Conservation (phyloP, 306 rosid genomes). For the Cucurbita maxima region DNA sequence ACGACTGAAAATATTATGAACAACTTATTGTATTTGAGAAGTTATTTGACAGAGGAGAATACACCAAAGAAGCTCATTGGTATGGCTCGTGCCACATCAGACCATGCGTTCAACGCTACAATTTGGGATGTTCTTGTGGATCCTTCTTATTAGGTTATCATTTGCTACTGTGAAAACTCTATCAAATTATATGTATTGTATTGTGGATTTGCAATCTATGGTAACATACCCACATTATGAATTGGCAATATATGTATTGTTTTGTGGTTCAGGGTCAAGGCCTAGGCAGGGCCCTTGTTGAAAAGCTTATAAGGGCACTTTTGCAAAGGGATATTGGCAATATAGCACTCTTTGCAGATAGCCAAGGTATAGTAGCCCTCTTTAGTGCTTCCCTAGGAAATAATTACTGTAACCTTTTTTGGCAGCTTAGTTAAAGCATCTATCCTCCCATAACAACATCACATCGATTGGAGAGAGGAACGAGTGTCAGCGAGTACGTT, state of each 20-base stretch:
- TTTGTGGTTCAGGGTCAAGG: slow-evolving; percentile 69
- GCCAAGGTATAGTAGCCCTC: slow-evolving; percentile 47
- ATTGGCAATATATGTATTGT: neutral
- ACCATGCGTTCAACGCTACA: slow-evolving; percentile 97
- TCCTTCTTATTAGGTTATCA: slow-evolving; percentile 56
- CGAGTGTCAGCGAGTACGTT: too few species aligned
- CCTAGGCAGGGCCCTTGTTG: slow-evolving; percentile 85
- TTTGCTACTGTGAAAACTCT: neutral
- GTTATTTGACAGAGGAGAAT: slow-evolving; percentile 92
- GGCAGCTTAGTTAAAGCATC: neutral
- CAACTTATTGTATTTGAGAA: slow-evolving; percentile 93
- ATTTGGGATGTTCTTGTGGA: slow-evolving; percentile 98
- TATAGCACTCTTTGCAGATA: slow-evolving; percentile 82
- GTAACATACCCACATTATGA: neutral
- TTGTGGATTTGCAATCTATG: neutral
- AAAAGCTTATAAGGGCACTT: slow-evolving; percentile 73
- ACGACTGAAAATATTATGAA: slow-evolving; percentile 47
- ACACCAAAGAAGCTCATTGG: slow-evolving; percentile 71
- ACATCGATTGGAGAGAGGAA: too few species aligned
- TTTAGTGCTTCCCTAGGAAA: neutral
- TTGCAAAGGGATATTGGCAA: slow-evolving; percentile 89
- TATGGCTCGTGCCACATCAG: slow-evolving; percentile 97
- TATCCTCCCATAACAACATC: too few species aligned
- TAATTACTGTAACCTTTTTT: neutral
- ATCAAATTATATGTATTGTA: neutral